Evolutionary conservation across 768 basidiomycete species (phyloP).

Genomic region (Boletus eberwhitei): DNA sequence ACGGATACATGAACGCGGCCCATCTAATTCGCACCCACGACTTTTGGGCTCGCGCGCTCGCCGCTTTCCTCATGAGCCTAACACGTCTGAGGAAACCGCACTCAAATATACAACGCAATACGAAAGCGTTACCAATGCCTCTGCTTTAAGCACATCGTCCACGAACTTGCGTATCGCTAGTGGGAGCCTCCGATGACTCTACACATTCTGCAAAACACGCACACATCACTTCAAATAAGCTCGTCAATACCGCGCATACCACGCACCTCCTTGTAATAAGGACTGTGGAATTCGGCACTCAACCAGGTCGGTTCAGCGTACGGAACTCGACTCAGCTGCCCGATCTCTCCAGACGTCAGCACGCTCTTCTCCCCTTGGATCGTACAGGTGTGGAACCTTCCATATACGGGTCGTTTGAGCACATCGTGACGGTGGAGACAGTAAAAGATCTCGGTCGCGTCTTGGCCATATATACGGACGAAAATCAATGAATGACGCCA

Average conservation of each 20-base stretch:
- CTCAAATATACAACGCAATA: too few species aligned
- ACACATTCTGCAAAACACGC: background rate
- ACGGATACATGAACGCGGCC: too few species aligned
- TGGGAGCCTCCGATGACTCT: too few species aligned
- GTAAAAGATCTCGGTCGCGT: constrained; percentile 78
- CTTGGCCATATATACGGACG: constrained; percentile 68
- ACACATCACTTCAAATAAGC: background rate
- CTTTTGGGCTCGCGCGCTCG: too few species aligned
- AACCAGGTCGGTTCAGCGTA: constrained; percentile 83
- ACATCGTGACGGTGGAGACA: constrained; percentile 75
- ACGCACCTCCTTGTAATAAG: constrained; percentile 69
- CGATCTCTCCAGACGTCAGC: constrained; percentile 44
- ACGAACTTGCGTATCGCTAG: constrained; percentile 60
- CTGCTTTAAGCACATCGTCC: constrained; percentile 55
- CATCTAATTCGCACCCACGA: too few species aligned
- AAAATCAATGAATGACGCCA: constrained; percentile 25
- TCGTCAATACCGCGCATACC: background rate
- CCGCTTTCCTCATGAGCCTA: too few species aligned
- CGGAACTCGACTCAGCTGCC: constrained; percentile 63
- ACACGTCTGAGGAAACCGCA: too few species aligned
- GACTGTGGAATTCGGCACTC: constrained; percentile 57
- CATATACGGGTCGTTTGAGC: constrained; percentile 61
- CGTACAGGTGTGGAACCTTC: too few species aligned
- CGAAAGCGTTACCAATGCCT: too few species aligned
- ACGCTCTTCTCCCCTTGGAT: constrained; percentile 56